Evolutionary conservation across 2,329 filamentous ascomycete species (phyloP).

Genomic region (Fusarium continuum): DNA sequence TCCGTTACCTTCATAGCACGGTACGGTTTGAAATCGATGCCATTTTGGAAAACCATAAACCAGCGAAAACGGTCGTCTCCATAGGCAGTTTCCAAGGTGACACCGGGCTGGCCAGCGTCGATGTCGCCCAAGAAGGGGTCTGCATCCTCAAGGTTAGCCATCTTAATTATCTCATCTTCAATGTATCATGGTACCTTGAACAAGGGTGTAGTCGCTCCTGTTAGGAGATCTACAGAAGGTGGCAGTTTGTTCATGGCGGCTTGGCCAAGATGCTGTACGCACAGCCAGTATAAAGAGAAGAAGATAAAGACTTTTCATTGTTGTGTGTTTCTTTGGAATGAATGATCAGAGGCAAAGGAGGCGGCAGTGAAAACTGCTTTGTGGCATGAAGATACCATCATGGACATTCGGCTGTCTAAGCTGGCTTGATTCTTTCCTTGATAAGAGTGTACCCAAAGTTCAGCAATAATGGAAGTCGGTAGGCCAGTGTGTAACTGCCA

Average conservation of each 20-base stretch:
- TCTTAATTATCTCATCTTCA: background rate
- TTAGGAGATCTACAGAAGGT: constrained; percentile 10
- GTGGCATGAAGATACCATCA: background rate
- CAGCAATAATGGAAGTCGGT: no score
- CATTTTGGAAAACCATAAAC: constrained; percentile 38
- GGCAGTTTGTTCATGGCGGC: no score
- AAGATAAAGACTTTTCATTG: background rate
- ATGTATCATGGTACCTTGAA: constrained; percentile 6
- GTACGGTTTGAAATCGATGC: constrained; percentile 33
- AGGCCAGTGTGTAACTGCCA: background rate
- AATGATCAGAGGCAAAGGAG: background rate
- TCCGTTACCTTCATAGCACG: constrained; percentile 26
- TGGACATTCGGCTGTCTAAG: no score
- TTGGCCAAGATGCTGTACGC: background rate
- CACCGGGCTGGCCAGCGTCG: constrained; percentile 28
- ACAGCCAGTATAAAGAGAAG: background rate
- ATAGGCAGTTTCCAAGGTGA: constrained; percentile 12
- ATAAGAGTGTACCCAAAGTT: background rate
- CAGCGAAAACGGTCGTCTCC: constrained; percentile 9
- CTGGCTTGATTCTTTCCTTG: background rate
- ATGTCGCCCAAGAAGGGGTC: constrained; percentile 31
- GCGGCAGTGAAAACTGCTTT: background rate
- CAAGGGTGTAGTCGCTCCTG: constrained; percentile 17
- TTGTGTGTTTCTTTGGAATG: background rate
- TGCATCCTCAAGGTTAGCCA: background rate